These are phyloP conservation scores for Rosa chinensis DNA, from an alignment of 306 rosid species.

Conservation along the genomic window DNA sequence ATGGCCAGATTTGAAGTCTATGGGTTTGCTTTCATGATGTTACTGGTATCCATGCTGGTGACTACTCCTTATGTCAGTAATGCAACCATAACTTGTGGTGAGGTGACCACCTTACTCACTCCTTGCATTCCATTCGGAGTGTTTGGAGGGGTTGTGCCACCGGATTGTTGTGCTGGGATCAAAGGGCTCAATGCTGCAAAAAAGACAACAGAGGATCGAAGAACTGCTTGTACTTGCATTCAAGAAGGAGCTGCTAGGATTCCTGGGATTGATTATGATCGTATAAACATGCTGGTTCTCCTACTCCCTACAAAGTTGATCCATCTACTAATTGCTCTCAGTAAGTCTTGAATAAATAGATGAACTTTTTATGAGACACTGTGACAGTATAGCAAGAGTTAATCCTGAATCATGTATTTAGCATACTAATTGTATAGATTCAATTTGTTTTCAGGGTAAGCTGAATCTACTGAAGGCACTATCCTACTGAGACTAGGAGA, in stretches of 20 bases:
- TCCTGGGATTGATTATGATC: constrained; percentile 46
- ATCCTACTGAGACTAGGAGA: background rate
- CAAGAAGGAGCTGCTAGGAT: constrained; percentile 41
- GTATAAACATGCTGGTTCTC: constrained; percentile 37
- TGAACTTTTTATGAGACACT: background rate
- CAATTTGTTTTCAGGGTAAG: constrained; percentile 45
- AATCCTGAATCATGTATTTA: background rate
- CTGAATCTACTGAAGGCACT: background rate
- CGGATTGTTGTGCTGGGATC: constrained; percentile 58
- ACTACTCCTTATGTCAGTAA: constrained; percentile 11
- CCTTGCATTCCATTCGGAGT: constrained; percentile 65
- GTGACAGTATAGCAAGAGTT: background rate
- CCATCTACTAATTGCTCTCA: constrained; percentile 63
- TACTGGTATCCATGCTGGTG: constrained; percentile 12
- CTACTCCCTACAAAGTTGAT: constrained; percentile 56
- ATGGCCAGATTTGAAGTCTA: background rate
- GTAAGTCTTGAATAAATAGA: constrained; percentile 16
- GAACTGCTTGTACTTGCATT: constrained; percentile 54
- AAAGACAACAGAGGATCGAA: constrained; percentile 36
- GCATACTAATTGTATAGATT: background rate
- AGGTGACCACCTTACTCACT: constrained; percentile 39
- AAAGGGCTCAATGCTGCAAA: constrained; percentile 43
- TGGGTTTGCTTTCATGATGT: background rate
- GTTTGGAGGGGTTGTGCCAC: constrained; percentile 51
- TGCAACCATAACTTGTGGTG: constrained; percentile 43